Conservation (phyloP, 768 basidiomycete genomes). For the Pulveroboletus ravenelii region DNA sequence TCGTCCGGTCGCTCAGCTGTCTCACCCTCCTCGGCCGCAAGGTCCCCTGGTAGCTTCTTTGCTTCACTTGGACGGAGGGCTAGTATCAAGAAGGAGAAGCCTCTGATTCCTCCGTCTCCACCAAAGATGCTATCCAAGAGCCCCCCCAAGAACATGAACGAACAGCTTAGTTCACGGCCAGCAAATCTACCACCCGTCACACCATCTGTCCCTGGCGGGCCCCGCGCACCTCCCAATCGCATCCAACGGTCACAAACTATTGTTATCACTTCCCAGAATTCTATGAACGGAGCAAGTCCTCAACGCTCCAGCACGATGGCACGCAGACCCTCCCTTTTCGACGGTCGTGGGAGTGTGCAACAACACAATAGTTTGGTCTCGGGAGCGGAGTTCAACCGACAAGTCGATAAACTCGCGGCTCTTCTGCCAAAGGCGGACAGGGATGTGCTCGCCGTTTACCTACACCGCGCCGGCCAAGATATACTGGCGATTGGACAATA, state of each 20-base stretch:
- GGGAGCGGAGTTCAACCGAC: conserved; percentile 51
- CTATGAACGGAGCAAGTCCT: conserved; percentile 9
- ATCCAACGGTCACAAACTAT: conserved; percentile 66
- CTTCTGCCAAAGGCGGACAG: conserved; percentile 72
- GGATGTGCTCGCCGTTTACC: conserved; percentile 61
- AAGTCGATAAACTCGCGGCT: conserved; percentile 67
- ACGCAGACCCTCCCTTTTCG: conserved; percentile 28
- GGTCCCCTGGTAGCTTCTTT: conserved; percentile 60
- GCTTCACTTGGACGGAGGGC: conserved; percentile 69
- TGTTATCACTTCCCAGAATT: conserved; percentile 36
- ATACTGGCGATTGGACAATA: conserved; percentile 85
- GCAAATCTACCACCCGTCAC: conserved; percentile 29
- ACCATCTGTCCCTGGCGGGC: conserved; percentile 68
- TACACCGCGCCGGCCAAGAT: conserved; percentile 71
- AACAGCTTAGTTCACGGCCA: conserved; percentile 27
- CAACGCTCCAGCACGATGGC: conserved; percentile 31
- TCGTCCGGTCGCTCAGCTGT: conserved; percentile 45
- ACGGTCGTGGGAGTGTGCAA: conserved; percentile 16
- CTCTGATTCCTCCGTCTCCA: conserved; percentile 30
- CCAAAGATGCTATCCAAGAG: conserved; percentile 35
- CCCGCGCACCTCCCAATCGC: conserved; percentile 62
- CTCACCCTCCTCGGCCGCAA: conserved; percentile 38
- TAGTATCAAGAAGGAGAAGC: conserved; percentile 44
- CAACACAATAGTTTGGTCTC: conserved; percentile 5
- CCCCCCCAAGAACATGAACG: conserved; percentile 27